These are phyloP conservation scores for Teratosphaeria zuluensis DNA, from an alignment of 2,329 filamentous ascomycete species.

Conservation along the genomic window DNA sequence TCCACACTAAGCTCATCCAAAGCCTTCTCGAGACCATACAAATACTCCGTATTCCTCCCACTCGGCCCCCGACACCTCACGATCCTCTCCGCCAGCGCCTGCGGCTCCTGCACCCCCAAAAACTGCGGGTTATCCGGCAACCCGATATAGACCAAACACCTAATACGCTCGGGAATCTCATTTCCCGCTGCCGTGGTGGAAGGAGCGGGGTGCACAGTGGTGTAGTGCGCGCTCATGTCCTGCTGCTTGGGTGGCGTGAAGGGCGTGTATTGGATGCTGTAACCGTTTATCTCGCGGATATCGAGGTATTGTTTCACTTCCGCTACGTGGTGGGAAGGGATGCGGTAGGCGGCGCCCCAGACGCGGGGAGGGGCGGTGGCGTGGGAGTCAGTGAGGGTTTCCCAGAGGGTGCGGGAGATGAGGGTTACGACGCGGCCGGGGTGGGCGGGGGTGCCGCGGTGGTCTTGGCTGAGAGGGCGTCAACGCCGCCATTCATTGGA, in stretches of 20 bases:
- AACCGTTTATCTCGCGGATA: conserved; percentile 94
- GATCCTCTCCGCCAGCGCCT: conserved; percentile 72
- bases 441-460: conserved; percentile 77
- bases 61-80: conserved; percentile 67
- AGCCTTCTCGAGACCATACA: conserved; percentile 68
- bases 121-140: conserved; percentile 91
- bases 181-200: neutral
- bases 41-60: conserved; percentile 82
- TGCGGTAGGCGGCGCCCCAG: conserved; percentile 78
- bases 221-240: conserved; percentile 42
- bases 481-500: neutral
- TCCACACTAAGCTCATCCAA: conserved; percentile 63
- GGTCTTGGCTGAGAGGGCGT: conserved; percentile 76
- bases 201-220: conserved; percentile 6
- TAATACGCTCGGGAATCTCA: conserved; percentile 29
- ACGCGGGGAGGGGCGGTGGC: conserved; percentile 55
- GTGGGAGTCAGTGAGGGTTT: conserved; percentile 58
- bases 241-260: conserved; percentile 53
- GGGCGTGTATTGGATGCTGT: conserved; percentile 81
- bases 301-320: conserved; percentile 87
- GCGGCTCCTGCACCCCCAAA: conserved; percentile 69
- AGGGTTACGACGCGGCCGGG: conserved; percentile 90
- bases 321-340: conserved; percentile 64
- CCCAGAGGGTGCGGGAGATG: conserved; percentile 77
- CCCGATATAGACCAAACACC: conserved; percentile 81